A percentile compares a stretch with the other conserved stretches of the same genome.
phyloP scores from a whole-genome alignment of 108 stramenopile species.

The Aurantiochytrium sp. region DNA sequence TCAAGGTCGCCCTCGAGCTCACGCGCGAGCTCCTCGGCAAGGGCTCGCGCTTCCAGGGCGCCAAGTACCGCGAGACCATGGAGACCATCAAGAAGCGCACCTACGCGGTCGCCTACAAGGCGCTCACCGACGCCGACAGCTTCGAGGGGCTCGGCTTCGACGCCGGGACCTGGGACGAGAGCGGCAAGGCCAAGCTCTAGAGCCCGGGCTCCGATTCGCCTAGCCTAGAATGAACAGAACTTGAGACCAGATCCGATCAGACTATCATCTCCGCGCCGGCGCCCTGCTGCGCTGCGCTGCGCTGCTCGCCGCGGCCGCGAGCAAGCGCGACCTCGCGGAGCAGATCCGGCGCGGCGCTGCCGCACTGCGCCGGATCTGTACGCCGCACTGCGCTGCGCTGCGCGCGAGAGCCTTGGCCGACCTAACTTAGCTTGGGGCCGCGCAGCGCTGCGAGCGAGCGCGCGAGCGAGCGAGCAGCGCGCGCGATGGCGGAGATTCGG shows the following conservation, averaged over 20 bases:
- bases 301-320: too few relatives aligned
- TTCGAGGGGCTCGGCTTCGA: not conserved
- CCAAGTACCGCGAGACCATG: not conserved
- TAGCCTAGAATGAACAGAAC: not conserved
- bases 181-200: not conserved
- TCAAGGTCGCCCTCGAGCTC: not conserved
- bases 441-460: too few relatives aligned
- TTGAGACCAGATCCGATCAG: not conserved
- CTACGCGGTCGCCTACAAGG: not conserved
- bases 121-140: not conserved
- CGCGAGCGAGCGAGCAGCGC: not conserved
- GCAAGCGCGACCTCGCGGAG: too few relatives aligned
- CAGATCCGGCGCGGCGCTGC: too few relatives aligned
- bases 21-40: not conserved
- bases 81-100: not conserved
- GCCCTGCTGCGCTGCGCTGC: not conserved
- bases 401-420: too few relatives aligned
- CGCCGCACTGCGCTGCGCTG: too few relatives aligned
- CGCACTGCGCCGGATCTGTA: too few relatives aligned
- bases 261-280: not conserved
- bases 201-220: not conserved
- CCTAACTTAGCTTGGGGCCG: too few relatives aligned
- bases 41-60: not conserved
- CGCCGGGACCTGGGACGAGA: constrained; percentile 15
- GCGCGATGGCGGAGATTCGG: not conserved